Percentiles rank a stretch among this genome's conserved stretches.
phyloP scores from a whole-genome alignment of 768 basidiomycete genomes.

The Trametes punicea region DNA sequence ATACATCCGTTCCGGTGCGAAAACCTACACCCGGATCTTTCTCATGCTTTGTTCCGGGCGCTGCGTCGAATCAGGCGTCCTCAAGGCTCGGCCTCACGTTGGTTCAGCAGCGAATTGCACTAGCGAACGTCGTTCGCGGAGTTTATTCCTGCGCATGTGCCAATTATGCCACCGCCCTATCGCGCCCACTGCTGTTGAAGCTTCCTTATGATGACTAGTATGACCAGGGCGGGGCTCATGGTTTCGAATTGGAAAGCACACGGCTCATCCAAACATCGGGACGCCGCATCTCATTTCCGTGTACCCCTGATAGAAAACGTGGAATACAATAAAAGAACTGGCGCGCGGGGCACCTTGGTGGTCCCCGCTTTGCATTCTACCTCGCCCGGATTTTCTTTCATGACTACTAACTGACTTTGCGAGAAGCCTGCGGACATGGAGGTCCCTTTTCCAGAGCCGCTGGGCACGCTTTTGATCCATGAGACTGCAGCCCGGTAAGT shows the following conservation, averaged over 20 bases:
- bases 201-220: conserved; percentile 13
- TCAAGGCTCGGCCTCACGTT: background rate
- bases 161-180: background rate
- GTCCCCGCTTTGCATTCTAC: background rate
- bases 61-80: background rate
- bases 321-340: conserved; percentile 6
- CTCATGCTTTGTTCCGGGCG: background rate
- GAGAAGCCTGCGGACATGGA: conserved; percentile 21
- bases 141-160: conserved; percentile 9
- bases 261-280: conserved; percentile 1
- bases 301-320: background rate
- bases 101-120: background rate
- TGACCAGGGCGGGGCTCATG: conserved; percentile 4
- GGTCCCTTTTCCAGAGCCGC: conserved; percentile 18
- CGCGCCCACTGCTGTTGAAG: conserved; percentile 9
- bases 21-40: conserved; percentile 4
- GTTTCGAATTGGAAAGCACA: conserved; percentile 9
- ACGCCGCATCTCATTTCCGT: conserved; percentile 8
- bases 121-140: conserved; percentile 8
- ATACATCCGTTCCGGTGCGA: background rate
- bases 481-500: conserved; percentile 28
- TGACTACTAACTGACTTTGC: conserved; percentile 10
- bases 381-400: background rate
- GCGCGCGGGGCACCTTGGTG: background rate
- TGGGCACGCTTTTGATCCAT: conserved; percentile 23